These are phyloP conservation scores for Xylaria sp. DNA, from an alignment of 495 filamentous ascomycete genomes.

Conservation along the genomic window DNA sequence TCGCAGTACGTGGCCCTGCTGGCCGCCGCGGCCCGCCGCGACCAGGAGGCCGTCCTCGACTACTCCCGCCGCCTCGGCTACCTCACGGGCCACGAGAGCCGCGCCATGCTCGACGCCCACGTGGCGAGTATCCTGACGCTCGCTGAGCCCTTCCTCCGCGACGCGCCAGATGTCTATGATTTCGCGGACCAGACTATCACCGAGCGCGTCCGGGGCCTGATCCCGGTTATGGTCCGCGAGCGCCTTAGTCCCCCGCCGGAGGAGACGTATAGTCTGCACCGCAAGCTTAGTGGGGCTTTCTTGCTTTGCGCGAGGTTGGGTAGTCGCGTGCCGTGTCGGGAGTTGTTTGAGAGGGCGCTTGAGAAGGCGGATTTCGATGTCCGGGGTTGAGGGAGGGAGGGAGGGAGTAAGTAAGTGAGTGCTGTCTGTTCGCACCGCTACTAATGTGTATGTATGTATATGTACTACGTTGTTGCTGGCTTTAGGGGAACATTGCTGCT, in stretches of 20 bases:
- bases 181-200: slow-evolving; percentile 95
- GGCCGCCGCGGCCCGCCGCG: slow-evolving; percentile 73
- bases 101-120: slow-evolving; percentile 87
- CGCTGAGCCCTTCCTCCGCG: slow-evolving; percentile 84
- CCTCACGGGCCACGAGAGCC: slow-evolving; percentile 85
- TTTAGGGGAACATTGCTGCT: neutral
- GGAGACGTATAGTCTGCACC: slow-evolving; percentile 95
- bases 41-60: slow-evolving; percentile 65
- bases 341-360: slow-evolving; percentile 77
- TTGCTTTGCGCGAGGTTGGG: slow-evolving; percentile 87
- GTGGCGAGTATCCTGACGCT: slow-evolving; percentile 81
- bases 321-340: slow-evolving; percentile 79
- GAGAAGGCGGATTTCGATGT: slow-evolving; percentile 49
- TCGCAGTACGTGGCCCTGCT: slow-evolving; percentile 77
- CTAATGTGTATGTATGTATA: neutral
- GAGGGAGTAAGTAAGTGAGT: no score
- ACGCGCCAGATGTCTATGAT: slow-evolving; percentile 85
- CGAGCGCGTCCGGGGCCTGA: slow-evolving; percentile 82
- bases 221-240: slow-evolving; percentile 92
- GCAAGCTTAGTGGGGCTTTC: slow-evolving; percentile 96
- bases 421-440: neutral
- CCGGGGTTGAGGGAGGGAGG: neutral
- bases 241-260: slow-evolving; percentile 89
- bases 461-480: slow-evolving; percentile 15
- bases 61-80: slow-evolving; percentile 88